phyloP scores from a whole-genome alignment of 495 filamentous ascomycete species.

The Xylaria palmicola region DNA sequence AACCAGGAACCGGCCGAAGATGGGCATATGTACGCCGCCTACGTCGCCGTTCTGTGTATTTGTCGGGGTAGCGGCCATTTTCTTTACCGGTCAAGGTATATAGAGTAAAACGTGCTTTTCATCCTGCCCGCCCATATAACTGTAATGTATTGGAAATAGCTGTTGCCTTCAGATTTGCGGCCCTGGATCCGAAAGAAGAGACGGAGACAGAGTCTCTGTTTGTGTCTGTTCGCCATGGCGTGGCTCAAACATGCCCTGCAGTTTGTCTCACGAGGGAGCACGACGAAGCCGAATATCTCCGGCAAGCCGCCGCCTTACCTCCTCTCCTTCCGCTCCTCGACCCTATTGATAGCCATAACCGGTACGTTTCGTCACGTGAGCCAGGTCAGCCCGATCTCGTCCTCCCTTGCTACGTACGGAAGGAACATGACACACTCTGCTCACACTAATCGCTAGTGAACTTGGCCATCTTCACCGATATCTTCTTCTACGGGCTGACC shows the following conservation, averaged over 20 bases:
- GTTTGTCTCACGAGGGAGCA: conserved; percentile 37
- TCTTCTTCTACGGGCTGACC: conserved; percentile 78
- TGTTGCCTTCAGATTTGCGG: too few relatives aligned
- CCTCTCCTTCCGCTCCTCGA: conserved; percentile 54
- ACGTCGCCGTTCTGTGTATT: not conserved
- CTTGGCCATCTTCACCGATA: conserved; percentile 61
- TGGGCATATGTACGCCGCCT: not conserved
- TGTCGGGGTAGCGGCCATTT: not conserved
- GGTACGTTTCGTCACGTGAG: conserved; percentile 21
- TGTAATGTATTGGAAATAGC: too few relatives aligned
- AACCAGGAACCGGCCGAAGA: not conserved
- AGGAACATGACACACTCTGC: conserved; percentile 10
- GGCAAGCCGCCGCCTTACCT: conserved; percentile 53
- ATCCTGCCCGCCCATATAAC: not conserved
- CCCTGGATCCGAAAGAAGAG: too few relatives aligned
- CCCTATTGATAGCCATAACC: conserved; percentile 39
- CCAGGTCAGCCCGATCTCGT: not conserved
- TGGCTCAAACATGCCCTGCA: conserved; percentile 22
- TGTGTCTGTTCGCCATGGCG: too few relatives aligned
- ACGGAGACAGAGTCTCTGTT: too few relatives aligned
- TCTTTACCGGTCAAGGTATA: not conserved
- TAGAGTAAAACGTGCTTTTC: not conserved
- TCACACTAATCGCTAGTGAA: conserved; percentile 15
- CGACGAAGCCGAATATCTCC: conserved; percentile 47
- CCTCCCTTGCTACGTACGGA: not conserved